These are phyloP conservation scores for Neurospora tetrasperma DNA, from an alignment of 495 filamentous ascomycete species.

Conservation along the genomic window DNA sequence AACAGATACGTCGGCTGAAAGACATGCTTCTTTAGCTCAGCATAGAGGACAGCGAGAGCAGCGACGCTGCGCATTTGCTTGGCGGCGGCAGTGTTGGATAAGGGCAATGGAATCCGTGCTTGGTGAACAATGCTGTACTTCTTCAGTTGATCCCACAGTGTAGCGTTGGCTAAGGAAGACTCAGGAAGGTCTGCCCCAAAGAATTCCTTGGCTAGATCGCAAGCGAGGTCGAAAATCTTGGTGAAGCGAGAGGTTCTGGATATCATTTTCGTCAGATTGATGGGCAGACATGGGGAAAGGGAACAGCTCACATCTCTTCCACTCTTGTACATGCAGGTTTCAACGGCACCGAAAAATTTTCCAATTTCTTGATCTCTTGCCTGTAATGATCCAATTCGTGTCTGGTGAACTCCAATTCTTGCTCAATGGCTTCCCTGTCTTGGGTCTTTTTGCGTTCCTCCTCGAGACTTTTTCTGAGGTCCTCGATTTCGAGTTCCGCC, in stretches of 20 bases:
- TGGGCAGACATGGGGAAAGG: background rate
- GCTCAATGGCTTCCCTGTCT: background rate
- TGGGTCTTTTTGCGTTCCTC: background rate
- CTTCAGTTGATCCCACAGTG: background rate
- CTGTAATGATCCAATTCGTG: background rate
- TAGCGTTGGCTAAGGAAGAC: background rate
- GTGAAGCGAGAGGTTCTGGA: background rate
- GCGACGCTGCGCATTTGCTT: conserved; percentile 18
- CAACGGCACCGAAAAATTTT: background rate
- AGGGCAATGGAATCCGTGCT: conserved; percentile 8
- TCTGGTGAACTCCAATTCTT: background rate
- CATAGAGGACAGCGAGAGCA: conserved; percentile 8
- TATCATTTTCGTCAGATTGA: background rate
- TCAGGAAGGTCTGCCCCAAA: conserved; percentile 3
- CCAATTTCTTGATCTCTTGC: background rate
- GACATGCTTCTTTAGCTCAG: conserved; percentile 3
- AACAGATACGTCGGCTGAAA: conserved; percentile 17
- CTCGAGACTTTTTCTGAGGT: background rate
- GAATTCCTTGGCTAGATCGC: conserved; percentile 1
- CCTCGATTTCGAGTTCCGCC: background rate
- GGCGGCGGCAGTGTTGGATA: conserved; percentile 7
- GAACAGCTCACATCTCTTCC: background rate
- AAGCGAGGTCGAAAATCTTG: conserved; percentile 1
- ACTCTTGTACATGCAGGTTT: background rate
- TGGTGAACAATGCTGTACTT: background rate